These are phyloP conservation scores for Priceomyces melissophilus DNA, from an alignment of 805 yeast species.

Conservation along the genomic window DNA sequence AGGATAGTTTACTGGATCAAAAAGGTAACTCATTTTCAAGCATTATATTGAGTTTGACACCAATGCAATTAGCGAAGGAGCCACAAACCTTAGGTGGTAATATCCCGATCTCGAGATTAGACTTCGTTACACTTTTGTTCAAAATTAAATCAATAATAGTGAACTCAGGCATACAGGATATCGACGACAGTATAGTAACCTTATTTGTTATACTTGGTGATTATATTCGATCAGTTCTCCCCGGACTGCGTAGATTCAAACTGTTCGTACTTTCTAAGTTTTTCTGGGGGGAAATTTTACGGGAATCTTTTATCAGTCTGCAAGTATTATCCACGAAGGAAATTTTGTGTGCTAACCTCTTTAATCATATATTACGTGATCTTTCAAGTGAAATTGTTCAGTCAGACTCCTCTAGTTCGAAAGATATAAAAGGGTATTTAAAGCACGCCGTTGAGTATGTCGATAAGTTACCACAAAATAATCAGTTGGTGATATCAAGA, in stretches of 20 bases:
- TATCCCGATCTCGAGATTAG: conserved; percentile 45
- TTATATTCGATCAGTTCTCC: conserved; percentile 13
- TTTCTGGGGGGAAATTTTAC: conserved; percentile 26
- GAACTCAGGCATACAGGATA: conserved; percentile 18
- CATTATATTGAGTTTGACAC: too few species aligned
- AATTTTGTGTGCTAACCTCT: conserved; percentile 23
- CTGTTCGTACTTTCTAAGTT: conserved; percentile 15
- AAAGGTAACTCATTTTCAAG: too few species aligned
- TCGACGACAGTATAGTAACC: conserved; percentile 23
- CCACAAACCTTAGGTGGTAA: conserved; percentile 15
- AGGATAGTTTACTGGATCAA: conserved; percentile 2
- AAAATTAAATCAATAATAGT: conserved; percentile 32
- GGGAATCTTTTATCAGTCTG: neutral
- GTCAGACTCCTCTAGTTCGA: neutral
- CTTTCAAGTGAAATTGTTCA: conserved; percentile 6
- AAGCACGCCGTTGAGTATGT: neutral
- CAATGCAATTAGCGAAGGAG: conserved; percentile 1
- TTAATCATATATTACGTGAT: conserved; percentile 36
- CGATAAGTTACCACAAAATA: neutral
- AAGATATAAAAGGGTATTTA: neutral
- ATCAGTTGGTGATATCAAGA: conserved; percentile 15
- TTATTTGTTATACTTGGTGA: conserved; percentile 47
- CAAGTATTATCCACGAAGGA: neutral
- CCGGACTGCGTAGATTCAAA: conserved; percentile 10
- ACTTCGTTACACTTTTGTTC: conserved; percentile 43